A percentile compares a stretch with the other conserved stretches of the same genome.
These are phyloP conservation scores for Nitzschia sp. DNA, from an alignment of 108 stramenopile species.

Conservation along the genomic window DNA sequence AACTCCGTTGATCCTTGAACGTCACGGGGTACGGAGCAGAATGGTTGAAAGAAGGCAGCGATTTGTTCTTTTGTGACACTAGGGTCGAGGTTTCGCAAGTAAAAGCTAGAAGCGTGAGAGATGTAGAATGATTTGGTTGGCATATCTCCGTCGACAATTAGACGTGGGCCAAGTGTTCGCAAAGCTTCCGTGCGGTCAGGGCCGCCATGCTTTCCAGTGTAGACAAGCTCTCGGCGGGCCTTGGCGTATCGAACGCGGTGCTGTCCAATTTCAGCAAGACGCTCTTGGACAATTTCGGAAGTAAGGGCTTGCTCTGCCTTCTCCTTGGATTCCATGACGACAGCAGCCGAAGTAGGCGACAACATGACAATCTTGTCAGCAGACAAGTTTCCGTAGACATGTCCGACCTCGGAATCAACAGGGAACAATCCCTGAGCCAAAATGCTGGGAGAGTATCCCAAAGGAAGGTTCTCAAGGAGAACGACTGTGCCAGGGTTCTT, in stretches of 20 bases:
- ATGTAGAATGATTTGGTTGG: conserved; percentile 73
- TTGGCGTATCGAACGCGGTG: conserved; percentile 60
- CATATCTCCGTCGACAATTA: conserved; percentile 80
- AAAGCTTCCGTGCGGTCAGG: conserved; percentile 33
- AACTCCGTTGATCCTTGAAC: conserved; percentile 75
- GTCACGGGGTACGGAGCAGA: conserved; percentile 60
- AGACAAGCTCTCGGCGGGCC: conserved; percentile 70
- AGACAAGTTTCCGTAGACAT: conserved; percentile 54
- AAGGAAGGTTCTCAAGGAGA: conserved; percentile 59
- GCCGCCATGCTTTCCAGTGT: conserved; percentile 47
- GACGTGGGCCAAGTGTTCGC: conserved; percentile 41
- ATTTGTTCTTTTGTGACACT: conserved; percentile 63
- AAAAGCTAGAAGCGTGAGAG: conserved; percentile 68
- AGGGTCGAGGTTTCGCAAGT: conserved; percentile 64
- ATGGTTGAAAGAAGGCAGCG: conserved; percentile 68
- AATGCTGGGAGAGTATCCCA: conserved; percentile 36
- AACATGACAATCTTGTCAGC: conserved; percentile 56
- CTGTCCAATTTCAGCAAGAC: conserved; percentile 48
- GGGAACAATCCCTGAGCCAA: conserved; percentile 59
- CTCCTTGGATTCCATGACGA: conserved; percentile 62
- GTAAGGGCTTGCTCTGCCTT: conserved; percentile 58
- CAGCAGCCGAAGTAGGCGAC: conserved; percentile 57
- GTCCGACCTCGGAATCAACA: conserved; percentile 50
- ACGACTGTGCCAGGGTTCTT: conserved; percentile 47
- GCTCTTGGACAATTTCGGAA: conserved; percentile 51